Evolutionary conservation across 2,329 filamentous ascomycete species (phyloP), one percentile per base, ranked within the genome.

Genomic region (Penicillium vulpinum): DNA sequence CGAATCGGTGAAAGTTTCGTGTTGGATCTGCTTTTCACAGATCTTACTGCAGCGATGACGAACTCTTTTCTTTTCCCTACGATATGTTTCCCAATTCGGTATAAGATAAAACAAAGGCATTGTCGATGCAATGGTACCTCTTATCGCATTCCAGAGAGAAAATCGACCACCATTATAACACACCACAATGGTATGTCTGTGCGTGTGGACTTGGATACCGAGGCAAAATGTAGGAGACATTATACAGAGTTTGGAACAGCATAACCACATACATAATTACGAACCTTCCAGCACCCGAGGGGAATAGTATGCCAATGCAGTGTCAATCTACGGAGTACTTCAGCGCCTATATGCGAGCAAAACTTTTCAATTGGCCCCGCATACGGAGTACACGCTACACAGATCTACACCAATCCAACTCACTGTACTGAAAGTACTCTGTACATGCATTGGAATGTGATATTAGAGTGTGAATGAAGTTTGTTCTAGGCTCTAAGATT

Each of bases 391-490:
- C 44, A 33, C 18, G 18, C 28, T 33, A n/a, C 33, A 46, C 28
- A 3, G 18, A 46, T 33, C 29, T 46, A 24, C 29, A 46, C 31
- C 4, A n/a, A n/a, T n/a, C 36, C 11, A 13, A 16, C 24, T 16
- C 16, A 24, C 2, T 46, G 29, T n/a, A 18, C 11, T 5, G 21
- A 24, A 8, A 2, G 3, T 46, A 33, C 29, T 5, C 33, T 22
- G 18, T 47, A 54, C 58, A 59, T 66, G 61, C 62, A 65, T 62
- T 64, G 64, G 64, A 65, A 66, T 66, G 64, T 66, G 64, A 64
- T 43, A 43, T 40, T 54, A 5, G 15, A 28, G 24, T 11, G 45
- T 31, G 28, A 10, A 47, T 54, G 33, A 45, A 29, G 41, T 53
- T 41, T 38, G 56, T 57, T 60, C 29, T 39, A 44, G 41, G 21